Base-by-base conservation (phyloP, 1,284 basidiomycete genomes). In the Sutorius eximius region DNA sequence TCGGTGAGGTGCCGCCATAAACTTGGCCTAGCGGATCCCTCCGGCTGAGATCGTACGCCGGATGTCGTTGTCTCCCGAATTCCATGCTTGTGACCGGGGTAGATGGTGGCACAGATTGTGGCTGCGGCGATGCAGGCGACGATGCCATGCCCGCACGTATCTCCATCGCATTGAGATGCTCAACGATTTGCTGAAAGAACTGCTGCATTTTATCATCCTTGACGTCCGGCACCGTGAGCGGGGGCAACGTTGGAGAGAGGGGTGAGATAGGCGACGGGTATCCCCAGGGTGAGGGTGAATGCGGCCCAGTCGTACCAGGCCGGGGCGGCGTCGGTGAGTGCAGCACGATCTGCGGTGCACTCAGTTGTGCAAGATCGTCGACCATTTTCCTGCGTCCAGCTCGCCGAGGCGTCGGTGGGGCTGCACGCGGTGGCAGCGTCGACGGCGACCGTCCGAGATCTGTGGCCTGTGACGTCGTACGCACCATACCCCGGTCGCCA, bases 111-210 rank as follows among this genome's bases (percentile, higher is more conserved):
- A 38, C 34, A n/a, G 54, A 52, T 16, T 54, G 54, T 33, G 64
- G n/a, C 16, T 55, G 63, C 12, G 69, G 65, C 15, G 60, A 59
- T 34, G 55, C 60, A 37, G 57, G 59, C 16, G 57, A 48, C 48
- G 58, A 59, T 13, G 59, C 42, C 44, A 63, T 63, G 33, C 61
- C 61, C 7, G 75, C 71, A 55, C 71, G 72, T 36, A 75, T 71
- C 62, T 86, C 83, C 75, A 93, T 84, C 45, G 82, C 81, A 56
- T 85, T 86, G 45, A 94, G 81, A 63, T 91, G 89, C 41, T 91
- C 85, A 8, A 87, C 87, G 48, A 95, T 86, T 70, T 93, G 89
- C 53, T 86, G 78, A 71, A 93, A 89, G 72, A 93, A 93, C 40
- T 81, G 72, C 57, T 91, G 87, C 68, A 93, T 84, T 42, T 82